A percentile compares a stretch with the other conserved stretches of the same genome.
phyloP scores from a whole-genome alignment of 2,329 filamentous ascomycete species.

The Trichocomaceae sp. region DNA sequence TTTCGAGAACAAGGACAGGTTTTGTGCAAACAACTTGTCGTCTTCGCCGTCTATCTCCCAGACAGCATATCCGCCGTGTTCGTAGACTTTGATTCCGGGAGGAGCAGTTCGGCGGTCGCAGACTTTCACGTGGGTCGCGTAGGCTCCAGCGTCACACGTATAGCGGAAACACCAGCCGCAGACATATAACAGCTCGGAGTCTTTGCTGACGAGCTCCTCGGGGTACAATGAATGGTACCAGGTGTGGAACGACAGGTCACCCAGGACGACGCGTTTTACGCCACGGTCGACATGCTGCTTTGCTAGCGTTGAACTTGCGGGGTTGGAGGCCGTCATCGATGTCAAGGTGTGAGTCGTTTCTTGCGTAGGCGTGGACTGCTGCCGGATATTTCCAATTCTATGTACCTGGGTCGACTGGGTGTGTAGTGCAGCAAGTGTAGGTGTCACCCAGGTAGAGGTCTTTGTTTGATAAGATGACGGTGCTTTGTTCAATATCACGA shows the following conservation, averaged over 20 bases:
- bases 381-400: too few relatives aligned
- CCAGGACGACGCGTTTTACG: conserved; percentile 78
- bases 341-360: not conserved
- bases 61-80: conserved; percentile 72
- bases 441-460: not conserved
- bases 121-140: conserved; percentile 35
- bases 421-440: too few relatives aligned
- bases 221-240: conserved; percentile 92
- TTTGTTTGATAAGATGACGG: not conserved
- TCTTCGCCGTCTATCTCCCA: conserved; percentile 90
- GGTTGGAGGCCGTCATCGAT: conserved; percentile 23
- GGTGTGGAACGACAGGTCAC: conserved; percentile 73
- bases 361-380: too few relatives aligned
- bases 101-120: conserved; percentile 51
- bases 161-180: conserved; percentile 96
- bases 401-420: too few relatives aligned
- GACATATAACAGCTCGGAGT: conserved; percentile 64
- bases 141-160: conserved; percentile 43
- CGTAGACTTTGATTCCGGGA: conserved; percentile 70
- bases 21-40: conserved; percentile 86
- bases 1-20: conserved; percentile 91
- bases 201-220: conserved; percentile 54
- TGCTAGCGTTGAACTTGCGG: conserved; percentile 13
- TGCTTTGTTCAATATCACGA: too few relatives aligned
- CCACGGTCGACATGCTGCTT: conserved; percentile 52